These are phyloP conservation scores for Cutaneotrichosporon cavernicola DNA, from an alignment of 1,284 basidiomycete genomes.

Conservation along the genomic window DNA sequence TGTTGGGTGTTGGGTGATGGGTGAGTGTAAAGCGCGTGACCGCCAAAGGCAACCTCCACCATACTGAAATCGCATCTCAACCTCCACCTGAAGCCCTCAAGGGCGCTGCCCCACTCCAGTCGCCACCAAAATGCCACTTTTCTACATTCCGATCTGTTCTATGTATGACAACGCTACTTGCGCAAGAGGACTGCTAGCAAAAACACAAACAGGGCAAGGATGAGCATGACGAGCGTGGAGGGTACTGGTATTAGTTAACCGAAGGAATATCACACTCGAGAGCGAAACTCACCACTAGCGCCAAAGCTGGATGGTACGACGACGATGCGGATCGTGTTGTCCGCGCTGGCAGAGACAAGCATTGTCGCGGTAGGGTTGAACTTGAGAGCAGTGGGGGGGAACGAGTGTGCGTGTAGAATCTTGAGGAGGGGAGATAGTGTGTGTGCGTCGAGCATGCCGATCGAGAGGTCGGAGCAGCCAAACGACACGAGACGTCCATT, in stretches of 20 bases:
- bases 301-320: constrained; percentile 62
- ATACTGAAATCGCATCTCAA: background rate
- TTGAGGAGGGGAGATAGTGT: constrained; percentile 79
- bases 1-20: background rate
- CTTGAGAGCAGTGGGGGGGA: constrained; percentile 82
- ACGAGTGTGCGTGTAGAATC: constrained; percentile 91
- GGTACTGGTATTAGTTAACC: constrained; percentile 13
- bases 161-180: constrained; percentile 5
- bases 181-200: constrained; percentile 12
- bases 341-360: constrained; percentile 89
- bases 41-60: constrained; percentile 6
- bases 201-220: constrained; percentile 18
- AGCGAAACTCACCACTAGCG: constrained; percentile 36
- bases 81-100: background rate
- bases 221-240: constrained; percentile 8
- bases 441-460: constrained; percentile 78
- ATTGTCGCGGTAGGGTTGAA: constrained; percentile 80
- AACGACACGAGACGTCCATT: constrained; percentile 80
- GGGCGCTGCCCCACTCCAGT: background rate
- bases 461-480: constrained; percentile 81
- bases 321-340: constrained; percentile 82
- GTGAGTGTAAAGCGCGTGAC: no score
- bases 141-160: background rate
- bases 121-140: no score
- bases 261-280: constrained; percentile 2